These are phyloP conservation scores for Candida cerambycidarum DNA, from an alignment of 805 yeast genomes.

Conservation along the genomic window DNA sequence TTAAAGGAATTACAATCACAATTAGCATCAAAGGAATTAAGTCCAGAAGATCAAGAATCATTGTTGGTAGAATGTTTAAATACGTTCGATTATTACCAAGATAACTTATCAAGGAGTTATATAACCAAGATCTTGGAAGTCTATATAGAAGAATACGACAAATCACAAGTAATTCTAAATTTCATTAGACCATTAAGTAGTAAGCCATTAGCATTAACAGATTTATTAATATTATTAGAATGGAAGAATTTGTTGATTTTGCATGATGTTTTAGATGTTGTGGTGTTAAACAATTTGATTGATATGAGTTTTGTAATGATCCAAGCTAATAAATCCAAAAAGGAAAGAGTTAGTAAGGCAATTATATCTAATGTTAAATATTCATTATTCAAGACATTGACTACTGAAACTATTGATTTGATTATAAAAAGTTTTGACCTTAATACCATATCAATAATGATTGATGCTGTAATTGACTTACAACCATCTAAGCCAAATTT, in stretches of 20 bases:
- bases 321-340: conserved; percentile 9
- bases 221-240: conserved; percentile 53
- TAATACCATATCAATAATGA: conserved; percentile 12
- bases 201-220: conserved; percentile 48
- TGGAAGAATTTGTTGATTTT: conserved; percentile 38
- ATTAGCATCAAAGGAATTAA: background rate
- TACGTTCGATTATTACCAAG: conserved; percentile 53
- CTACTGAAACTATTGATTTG: conserved; percentile 7
- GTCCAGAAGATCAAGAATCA: background rate
- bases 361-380: conserved; percentile 30
- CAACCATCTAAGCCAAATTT: conserved; percentile 17
- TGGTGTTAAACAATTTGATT: conserved; percentile 3
- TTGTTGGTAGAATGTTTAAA: conserved; percentile 16
- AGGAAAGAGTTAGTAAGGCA: conserved; percentile 23
- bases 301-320: background rate
- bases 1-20: conserved; percentile 26
- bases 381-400: conserved; percentile 6
- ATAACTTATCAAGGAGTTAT: conserved; percentile 45
- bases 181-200: conserved; percentile 31
- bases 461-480: conserved; percentile 12
- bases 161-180: conserved; percentile 36
- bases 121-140: conserved; percentile 37
- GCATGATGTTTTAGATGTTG: background rate
- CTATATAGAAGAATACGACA: conserved; percentile 13
- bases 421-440: conserved; percentile 8